Evolutionary conservation across 768 basidiomycete species (phyloP), one percentile per base, ranked within the genome.

Genomic region (Cystofilobasidium macerans): DNA sequence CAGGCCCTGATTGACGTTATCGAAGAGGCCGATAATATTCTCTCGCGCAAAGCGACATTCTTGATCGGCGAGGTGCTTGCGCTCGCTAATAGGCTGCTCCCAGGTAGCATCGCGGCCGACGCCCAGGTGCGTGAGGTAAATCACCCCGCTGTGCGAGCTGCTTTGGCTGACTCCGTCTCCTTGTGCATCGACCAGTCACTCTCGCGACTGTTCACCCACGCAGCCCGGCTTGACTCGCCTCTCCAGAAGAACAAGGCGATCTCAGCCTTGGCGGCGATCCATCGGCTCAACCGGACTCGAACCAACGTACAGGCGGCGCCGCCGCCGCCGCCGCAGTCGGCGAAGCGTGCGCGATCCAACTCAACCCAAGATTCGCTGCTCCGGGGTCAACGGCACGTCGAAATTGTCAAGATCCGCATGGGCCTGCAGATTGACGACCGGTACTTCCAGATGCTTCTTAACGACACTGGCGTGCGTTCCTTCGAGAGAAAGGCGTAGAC

Each of bases 401-500:
- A 95, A 71, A 88, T 91, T 71, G 85, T 83, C 30, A 92, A 89
- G 76, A 80, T 95, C 62, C 89, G 91, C 74, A 82, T 87, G 73
- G 87, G 86, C 67, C 84, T 95, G 82, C 88, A 90, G 77, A 89
- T 98, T 84, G 95, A 99, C 74, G 95, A 98, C 75, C 86, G 82
- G 74, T 83, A 86, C 5, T 99, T 98, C 76, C 89, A 93, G 72
- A 79, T 85, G 5, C 82, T 81, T 45, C 78, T 99, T 58, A 80
- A 92, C 26, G 91, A 95, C 71, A 89, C 90, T 2, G 88, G 91
- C 77, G 90, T 90, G 61, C 68, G 74, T 74, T 24, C 7, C 5
- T 33, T 22, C 60, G n/a, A 4, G 6, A 12, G 9, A 9, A 8
- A 11, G 56, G 6, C 56, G 24, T 24, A 9, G 18, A 28, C 28